Evolutionary conservation across 768 basidiomycete genomes (phyloP), one percentile per base, ranked within the genome.

Genomic region (Boletus edulis): DNA sequence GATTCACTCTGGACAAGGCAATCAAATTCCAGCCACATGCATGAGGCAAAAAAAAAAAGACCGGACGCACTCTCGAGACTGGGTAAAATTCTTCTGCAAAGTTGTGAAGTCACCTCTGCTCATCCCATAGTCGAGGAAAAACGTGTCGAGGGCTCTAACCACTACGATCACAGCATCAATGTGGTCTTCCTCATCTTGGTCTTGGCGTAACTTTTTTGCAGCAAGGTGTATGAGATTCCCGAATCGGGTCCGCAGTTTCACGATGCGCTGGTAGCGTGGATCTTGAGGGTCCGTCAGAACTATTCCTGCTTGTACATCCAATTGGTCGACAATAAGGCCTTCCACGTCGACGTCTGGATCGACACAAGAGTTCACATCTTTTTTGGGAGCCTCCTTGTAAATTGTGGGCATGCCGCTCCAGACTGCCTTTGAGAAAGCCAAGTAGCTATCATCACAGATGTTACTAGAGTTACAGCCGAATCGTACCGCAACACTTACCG

Each of bases 81-180:
- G 70, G 12, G 56, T 52, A 57, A 63, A 69, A 42, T 70, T 72
- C 54, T 72, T 91, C 69, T 86, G 85, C 63, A 87, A 65, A 11
- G 79, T 73, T 51, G 82, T 81, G 59, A 83, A 89, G 49, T 82
- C 79, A 49, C 71, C 71, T 62, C 83, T 73, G 44, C 73, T 81
- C 66, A 88, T 73, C 14, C 81, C 89, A 69, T 90, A 90, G 48
- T 83, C 83, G 45, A 91, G 75, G 62, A 93, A 74, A 63, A 82
- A 90, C 3, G 84, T 81, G 59, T 92, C 91, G 42, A 92, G 85
- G 4, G 85, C 86, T 59, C 83, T 84, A 22, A 84, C 80, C 17
- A 91, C 81, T 37, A 77, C 76, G 34, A 91, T 79, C 32, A 96
- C 83, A 5, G 91, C 88, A 67, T 98, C 95, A 42, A 91, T 88